phyloP scores from a whole-genome alignment of 1,284 basidiomycete species.

The Marasmius tenuissimus region DNA sequence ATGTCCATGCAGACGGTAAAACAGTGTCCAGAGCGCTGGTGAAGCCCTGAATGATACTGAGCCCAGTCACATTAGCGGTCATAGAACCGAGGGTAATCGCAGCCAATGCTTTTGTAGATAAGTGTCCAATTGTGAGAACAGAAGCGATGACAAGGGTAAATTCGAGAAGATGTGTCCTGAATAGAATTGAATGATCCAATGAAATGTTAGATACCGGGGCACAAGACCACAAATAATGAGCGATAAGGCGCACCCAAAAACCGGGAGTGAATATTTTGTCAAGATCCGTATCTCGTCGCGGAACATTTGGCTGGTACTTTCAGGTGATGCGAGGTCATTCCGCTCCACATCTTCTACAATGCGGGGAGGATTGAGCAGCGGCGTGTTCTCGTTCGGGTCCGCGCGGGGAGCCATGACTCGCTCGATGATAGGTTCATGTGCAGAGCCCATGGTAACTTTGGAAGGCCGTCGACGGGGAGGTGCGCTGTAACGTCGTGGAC shows the following conservation, averaged over 20 bases:
- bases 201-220: neutral
- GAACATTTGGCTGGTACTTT: conserved; percentile 36
- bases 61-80: conserved; percentile 70
- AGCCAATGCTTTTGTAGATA: conserved; percentile 81
- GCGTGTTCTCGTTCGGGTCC: conserved; percentile 36
- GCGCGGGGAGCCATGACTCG: neutral
- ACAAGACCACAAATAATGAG: neutral
- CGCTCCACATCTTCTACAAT: conserved; percentile 19
- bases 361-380: conserved; percentile 34
- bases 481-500: conserved; percentile 30
- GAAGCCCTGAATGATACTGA: conserved; percentile 83
- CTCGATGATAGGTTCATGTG: neutral
- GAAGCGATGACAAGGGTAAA: conserved; percentile 74
- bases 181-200: conserved; percentile 7
- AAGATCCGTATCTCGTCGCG: conserved; percentile 64
- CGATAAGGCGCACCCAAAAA: conserved; percentile 52
- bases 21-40: conserved; percentile 86
- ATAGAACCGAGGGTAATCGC: conserved; percentile 86
- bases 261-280: conserved; percentile 63
- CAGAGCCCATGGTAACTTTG: neutral
- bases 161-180: conserved; percentile 73
- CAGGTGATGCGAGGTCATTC: neutral
- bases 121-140: conserved; percentile 83
- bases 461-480: conserved; percentile 27
- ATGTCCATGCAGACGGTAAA: conserved; percentile 90